Evolutionary conservation across 495 filamentous ascomycete species (phyloP).

Genomic region (Astrothelium subdiscretum): DNA sequence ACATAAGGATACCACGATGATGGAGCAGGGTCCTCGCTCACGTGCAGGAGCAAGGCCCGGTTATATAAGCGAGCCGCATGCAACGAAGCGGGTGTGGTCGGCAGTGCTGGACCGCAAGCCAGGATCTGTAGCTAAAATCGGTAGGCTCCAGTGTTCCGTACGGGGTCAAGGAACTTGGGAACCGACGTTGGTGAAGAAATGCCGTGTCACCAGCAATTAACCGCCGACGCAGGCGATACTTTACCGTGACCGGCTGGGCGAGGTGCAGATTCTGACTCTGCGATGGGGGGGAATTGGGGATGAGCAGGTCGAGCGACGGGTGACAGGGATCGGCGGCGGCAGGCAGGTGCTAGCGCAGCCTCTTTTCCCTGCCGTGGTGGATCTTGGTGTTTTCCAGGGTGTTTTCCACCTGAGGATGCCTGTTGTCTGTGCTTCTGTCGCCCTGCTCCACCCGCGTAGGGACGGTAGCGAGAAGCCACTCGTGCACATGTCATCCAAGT

Average conservation of each 20-base stretch:
- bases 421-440: neutral
- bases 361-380: neutral
- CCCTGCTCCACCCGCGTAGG: neutral
- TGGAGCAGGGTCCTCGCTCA: too few species aligned
- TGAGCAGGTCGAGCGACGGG: neutral
- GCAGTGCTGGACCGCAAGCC: neutral
- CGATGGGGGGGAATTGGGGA: neutral
- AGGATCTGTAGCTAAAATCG: neutral
- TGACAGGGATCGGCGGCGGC: neutral
- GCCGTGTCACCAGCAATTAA: neutral
- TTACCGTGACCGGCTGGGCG: too few species aligned
- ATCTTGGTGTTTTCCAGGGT: neutral
- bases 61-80: constrained; percentile 1
- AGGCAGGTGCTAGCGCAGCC: neutral
- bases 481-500: neutral
- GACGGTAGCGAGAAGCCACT: constrained; percentile 1
- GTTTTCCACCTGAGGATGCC: neutral
- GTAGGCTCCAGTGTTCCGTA: neutral
- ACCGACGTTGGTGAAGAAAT: neutral
- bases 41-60: neutral
- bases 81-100: neutral
- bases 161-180: neutral
- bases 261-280: neutral
- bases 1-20: too few species aligned
- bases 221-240: too few species aligned